Evolutionary conservation across 345 rosid species (phyloP).

Genomic region (Boechera retrofracta): DNA sequence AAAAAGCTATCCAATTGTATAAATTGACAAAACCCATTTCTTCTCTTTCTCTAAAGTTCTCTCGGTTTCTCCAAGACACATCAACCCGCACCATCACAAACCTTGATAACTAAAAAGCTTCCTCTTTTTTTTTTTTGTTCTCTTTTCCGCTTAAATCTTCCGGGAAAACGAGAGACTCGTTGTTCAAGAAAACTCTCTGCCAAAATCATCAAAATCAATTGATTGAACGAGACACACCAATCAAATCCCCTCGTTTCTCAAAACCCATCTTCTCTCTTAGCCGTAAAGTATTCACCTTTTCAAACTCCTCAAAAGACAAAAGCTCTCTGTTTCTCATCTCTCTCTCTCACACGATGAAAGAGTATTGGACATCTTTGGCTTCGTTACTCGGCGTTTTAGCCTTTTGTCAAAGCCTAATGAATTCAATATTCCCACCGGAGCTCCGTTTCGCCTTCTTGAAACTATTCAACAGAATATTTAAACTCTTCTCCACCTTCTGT

Average conservation of each 20-base stretch:
- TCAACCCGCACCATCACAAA: slow-evolving; percentile 16
- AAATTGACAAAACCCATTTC: slow-evolving; percentile 5
- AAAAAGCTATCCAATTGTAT: neutral
- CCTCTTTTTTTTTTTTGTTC: too few relatives aligned
- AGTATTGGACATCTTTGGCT: slow-evolving; percentile 36
- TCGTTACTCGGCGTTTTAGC: slow-evolving; percentile 42
- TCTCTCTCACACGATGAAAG: slow-evolving; percentile 24
- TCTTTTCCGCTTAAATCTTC: slow-evolving; percentile 3
- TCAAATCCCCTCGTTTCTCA: slow-evolving; percentile 27
- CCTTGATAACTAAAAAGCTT: slow-evolving; percentile 5
- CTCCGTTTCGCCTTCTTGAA: slow-evolving; percentile 27
- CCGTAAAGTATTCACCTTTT: slow-evolving; percentile 32
- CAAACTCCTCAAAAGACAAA: neutral
- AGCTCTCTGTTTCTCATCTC: neutral
- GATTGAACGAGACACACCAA: slow-evolving; percentile 1
- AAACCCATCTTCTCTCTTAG: slow-evolving; percentile 1
- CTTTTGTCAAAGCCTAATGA: slow-evolving; percentile 28
- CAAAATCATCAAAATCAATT: slow-evolving; percentile 26
- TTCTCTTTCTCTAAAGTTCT: neutral
- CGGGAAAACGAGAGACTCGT: slow-evolving; percentile 13
- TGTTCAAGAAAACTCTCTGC: slow-evolving; percentile 18
- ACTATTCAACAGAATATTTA: slow-evolving; percentile 22
- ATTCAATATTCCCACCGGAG: slow-evolving; percentile 37
- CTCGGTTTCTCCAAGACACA: neutral
- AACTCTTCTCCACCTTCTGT: slow-evolving; percentile 50